Evolutionary conservation across 768 basidiomycete genomes (phyloP), one percentile per base, ranked within the genome.

Genomic region (Pulveroboletus sp.): DNA sequence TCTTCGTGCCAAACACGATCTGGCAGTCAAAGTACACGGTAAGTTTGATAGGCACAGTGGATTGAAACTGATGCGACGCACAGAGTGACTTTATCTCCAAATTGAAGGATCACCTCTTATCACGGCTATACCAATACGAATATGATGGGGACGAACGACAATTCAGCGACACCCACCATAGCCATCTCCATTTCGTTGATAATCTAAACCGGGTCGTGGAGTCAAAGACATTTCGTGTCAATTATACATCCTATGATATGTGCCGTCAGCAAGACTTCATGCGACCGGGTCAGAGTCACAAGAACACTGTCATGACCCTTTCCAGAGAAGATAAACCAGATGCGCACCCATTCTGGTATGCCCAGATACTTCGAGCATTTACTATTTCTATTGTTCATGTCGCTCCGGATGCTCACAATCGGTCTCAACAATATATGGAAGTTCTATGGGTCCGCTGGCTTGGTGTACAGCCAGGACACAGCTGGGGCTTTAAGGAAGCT

Each of bases 311-410:
- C n/a, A n/a, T n/a, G n/a, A n/a, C n/a, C n/a, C n/a, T n/a, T n/a
- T n/a, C n/a, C n/a, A n/a, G 34, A 7, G 34, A 61, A 47, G 45
- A 61, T 17, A 45, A 30, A 4, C 16, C 14, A 4, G 30, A 55
- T 26, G 17, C 45, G 13, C 56, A 62, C 38, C 59, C 56, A 11
- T 64, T 53, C 32, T 57, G 58, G 57, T 65, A 67, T 43, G 61
- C 59, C 0, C 31, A 49, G 23, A 55, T 61, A 8, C 22, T 56
- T 9, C 53, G 63, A 6, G 56, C 66, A 1, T 65, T 56, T 41
- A 59, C 61, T 22, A 53, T 51, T 5, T 14, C 53, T n/a, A n/a
- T n/a, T n/a, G n/a, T n/a, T n/a, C n/a, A n/a, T n/a, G n/a, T n/a
- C n/a, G n/a, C n/a, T n/a, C n/a, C n/a, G n/a, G n/a, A n/a, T n/a